Base-by-base conservation (phyloP, 1,284 basidiomycete species). In the Schizophyllum amplum region DNA sequence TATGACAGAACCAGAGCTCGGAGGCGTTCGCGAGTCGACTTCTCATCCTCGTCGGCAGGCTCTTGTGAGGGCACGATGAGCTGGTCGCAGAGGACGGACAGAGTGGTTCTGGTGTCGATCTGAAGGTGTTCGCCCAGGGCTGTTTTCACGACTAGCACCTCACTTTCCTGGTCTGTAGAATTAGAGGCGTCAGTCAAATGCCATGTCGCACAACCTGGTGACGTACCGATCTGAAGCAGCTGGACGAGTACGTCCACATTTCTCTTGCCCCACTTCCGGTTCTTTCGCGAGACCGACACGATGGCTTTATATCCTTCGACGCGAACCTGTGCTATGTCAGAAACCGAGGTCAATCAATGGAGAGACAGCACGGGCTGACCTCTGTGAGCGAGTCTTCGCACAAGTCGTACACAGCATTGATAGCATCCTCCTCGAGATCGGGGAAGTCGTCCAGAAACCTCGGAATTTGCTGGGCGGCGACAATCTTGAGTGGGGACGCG, bases 241-340 rank as follows among this genome's bases (percentile, higher is more conserved):
- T 88, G 86, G 17, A 89, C 75, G 25, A 88, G 71, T 4, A 88
- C 86, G 67, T 88, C 86, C 1, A 82, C 81, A 66, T 88, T 88
- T 59, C 86, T 70, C 68, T 83, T 82, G 50, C 87, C 74, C 79
- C 80, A 83, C 64, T 79, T 82, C 51, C 66, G 71, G 58, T 83
- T 76, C 55, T 73, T 75, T 54, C 67, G 75, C n/a, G 86, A 88
- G n/a, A 87, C 75, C 25, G 76, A 70, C 0, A 79, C 80, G 56
- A 89, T 80, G 1, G 85, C 81, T 23, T 71, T 68, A 64, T 89
- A 88, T 13, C 86, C 86, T 54, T 81, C 79, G 56, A 83, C 77
- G 24, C 86, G 80, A 26, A 87, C 82, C 86, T 88, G 55, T n/a
- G 55, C 47, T 48, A 55, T 47, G 26, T n/a, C 42, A 61, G 20